These are phyloP conservation scores for Hymenoscyphus fraxineus DNA, from an alignment of 2,329 filamentous ascomycete species.

Conservation along the genomic window DNA sequence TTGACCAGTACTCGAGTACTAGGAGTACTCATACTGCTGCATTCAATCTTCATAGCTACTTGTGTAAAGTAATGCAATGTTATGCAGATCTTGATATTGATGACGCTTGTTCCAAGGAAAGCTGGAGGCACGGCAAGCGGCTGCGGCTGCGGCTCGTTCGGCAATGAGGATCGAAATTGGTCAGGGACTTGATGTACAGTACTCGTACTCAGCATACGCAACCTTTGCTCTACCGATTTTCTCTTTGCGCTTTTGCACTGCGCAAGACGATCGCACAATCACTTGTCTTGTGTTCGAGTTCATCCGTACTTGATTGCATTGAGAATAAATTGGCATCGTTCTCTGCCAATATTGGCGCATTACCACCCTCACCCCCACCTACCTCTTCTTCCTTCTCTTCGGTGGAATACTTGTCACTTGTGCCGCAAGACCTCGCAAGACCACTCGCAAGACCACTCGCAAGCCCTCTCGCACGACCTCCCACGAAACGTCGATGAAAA, in stretches of 20 bases:
- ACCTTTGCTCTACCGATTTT: not conserved
- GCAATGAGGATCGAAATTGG: not conserved
- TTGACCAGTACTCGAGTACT: no score
- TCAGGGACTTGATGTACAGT: no score
- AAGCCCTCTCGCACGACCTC: slow-evolving; percentile 2
- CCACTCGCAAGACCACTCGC: not conserved
- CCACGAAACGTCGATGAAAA: slow-evolving; percentile 7
- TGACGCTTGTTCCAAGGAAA: slow-evolving; percentile 2
- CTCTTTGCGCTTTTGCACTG: not conserved
- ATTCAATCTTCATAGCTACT: no score
- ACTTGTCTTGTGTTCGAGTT: not conserved
- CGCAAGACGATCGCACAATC: not conserved
- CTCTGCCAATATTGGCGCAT: not conserved
- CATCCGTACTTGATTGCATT: not conserved
- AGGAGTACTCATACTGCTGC: no score
- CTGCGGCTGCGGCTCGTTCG: not conserved
- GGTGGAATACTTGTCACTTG: not conserved
- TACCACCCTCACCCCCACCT: not conserved
- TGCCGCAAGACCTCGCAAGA: not conserved
- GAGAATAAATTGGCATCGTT: not conserved
- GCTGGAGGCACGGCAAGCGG: not conserved
- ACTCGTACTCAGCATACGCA: no score
- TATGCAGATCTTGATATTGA: not conserved
- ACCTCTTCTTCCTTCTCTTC: not conserved
- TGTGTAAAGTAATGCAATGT: not conserved